phyloP scores from a whole-genome alignment of 495 filamentous ascomycete genomes.

The Clohesyomyces aquaticus region DNA sequence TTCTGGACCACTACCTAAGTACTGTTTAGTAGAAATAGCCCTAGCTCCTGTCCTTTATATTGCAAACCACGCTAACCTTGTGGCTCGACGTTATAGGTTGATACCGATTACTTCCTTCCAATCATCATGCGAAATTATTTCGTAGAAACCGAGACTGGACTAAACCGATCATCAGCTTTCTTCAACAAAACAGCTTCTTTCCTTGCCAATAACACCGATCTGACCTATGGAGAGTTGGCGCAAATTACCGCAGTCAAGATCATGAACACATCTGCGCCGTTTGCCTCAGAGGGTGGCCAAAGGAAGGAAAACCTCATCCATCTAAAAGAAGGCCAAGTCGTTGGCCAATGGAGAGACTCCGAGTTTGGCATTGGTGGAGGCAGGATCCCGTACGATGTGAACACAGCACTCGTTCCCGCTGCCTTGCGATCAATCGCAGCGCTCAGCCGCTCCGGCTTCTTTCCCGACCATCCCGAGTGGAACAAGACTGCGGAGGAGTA shows the following conservation, averaged over 20 bases:
- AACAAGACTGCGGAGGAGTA: slow-evolving; percentile 51
- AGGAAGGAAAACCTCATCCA: slow-evolving; percentile 60
- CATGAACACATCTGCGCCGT: slow-evolving; percentile 59
- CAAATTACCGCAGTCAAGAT: slow-evolving; percentile 60
- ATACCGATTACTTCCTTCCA: slow-evolving; percentile 66
- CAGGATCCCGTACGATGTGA: slow-evolving; percentile 68
- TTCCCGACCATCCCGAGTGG: slow-evolving; percentile 56
- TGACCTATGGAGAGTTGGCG: slow-evolving; percentile 58
- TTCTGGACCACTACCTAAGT: too few species aligned
- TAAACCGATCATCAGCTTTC: slow-evolving; percentile 51
- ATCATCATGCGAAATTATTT: slow-evolving; percentile 64
- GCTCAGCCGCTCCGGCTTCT: slow-evolving; percentile 56
- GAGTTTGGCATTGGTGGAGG: slow-evolving; percentile 65
- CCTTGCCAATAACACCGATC: slow-evolving; percentile 54
- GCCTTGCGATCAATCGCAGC: slow-evolving; percentile 61
- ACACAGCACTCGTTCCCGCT: slow-evolving; percentile 65
- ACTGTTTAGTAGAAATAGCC: too few species aligned
- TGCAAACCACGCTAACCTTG: too few species aligned
- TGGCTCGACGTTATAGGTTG: too few species aligned
- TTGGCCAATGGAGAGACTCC: slow-evolving; percentile 68
- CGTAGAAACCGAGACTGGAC: slow-evolving; percentile 52
- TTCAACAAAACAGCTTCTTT: slow-evolving; percentile 53
- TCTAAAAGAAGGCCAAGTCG: slow-evolving; percentile 58
- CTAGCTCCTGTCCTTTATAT: too few species aligned
- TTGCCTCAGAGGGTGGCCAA: slow-evolving; percentile 53